A percentile compares a stretch with the other conserved stretches of the same genome.
These are phyloP conservation scores for Phytopythium chamaehyphon DNA, from an alignment of 352 stramenopile genomes.

Conservation along the genomic window DNA sequence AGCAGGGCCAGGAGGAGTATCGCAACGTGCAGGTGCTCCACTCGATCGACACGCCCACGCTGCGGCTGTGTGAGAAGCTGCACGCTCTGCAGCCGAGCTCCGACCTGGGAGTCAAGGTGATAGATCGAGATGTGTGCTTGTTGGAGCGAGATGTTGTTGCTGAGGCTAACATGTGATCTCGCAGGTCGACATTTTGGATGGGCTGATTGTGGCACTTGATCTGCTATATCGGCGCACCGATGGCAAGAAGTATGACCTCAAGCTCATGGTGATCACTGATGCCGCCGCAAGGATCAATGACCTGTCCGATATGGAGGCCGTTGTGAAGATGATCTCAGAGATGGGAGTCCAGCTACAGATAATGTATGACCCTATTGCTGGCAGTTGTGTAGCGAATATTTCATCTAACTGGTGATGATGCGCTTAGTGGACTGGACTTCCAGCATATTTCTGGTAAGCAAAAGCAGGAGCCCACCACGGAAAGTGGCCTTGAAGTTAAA, in stretches of 20 bases:
- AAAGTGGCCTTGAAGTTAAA: slow-evolving; percentile 6
- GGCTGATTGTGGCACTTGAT: slow-evolving; percentile 79
- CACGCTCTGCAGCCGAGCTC: slow-evolving; percentile 24
- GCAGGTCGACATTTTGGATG: slow-evolving; percentile 70
- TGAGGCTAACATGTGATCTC: not conserved
- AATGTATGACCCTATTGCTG: slow-evolving; percentile 34
- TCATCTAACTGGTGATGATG: not conserved
- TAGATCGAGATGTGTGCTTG: not conserved
- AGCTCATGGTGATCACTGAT: slow-evolving; percentile 75
- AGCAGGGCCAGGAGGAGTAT: slow-evolving; percentile 58
- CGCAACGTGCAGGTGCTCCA: slow-evolving; percentile 57
- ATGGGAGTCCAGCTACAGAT: slow-evolving; percentile 82
- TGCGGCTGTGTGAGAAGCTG: slow-evolving; percentile 59
- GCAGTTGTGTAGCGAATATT: not conserved
- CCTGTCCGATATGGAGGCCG: slow-evolving; percentile 51
- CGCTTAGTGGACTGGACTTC: slow-evolving; percentile 64
- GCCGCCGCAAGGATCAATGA: slow-evolving; percentile 57
- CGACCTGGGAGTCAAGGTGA: slow-evolving; percentile 24
- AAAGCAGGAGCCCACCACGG: too few relatives aligned
- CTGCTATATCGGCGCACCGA: slow-evolving; percentile 70
- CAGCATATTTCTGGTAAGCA: slow-evolving; percentile 33
- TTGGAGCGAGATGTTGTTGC: not conserved
- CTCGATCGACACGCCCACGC: slow-evolving; percentile 53
- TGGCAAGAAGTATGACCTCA: slow-evolving; percentile 76
- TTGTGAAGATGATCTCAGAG: slow-evolving; percentile 73